Percentiles rank a stretch among this genome's conserved stretches.
Conservation (phyloP, 768 basidiomycete genomes). For the Serendipita sp. region DNA sequence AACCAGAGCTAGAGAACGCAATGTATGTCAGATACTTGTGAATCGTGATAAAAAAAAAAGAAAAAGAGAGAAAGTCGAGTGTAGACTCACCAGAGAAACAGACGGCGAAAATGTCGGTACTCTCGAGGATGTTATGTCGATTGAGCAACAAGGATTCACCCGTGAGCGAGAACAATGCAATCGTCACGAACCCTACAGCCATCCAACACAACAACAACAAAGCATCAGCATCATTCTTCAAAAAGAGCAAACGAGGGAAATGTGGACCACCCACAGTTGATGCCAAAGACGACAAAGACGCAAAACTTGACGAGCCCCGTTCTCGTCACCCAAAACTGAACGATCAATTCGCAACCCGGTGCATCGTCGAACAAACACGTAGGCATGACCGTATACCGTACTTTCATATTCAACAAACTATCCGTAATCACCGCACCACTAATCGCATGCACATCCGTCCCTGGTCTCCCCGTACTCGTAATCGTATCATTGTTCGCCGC, state of each 20-base stretch:
- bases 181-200: too few relatives aligned
- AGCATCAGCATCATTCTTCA: too few relatives aligned
- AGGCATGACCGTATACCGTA: background rate
- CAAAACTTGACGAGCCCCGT: slow-evolving; percentile 4
- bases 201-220: too few relatives aligned
- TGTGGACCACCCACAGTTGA: background rate
- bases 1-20: too few relatives aligned
- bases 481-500: slow-evolving; percentile 1
- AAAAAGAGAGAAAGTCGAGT: too few relatives aligned
- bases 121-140: too few relatives aligned
- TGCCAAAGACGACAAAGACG: background rate
- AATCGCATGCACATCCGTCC: background rate
- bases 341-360: background rate
- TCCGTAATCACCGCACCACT: background rate
- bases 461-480: background rate
- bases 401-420: background rate
- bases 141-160: too few relatives aligned
- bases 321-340: background rate
- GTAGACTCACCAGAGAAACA: too few relatives aligned
- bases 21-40: too few relatives aligned
- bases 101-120: too few relatives aligned
- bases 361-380: background rate
- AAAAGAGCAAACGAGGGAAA: background rate
- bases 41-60: too few relatives aligned
- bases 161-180: too few relatives aligned